Conservation (phyloP, 352 stramenopile genomes). For the Globisporangium apiculatum region DNA sequence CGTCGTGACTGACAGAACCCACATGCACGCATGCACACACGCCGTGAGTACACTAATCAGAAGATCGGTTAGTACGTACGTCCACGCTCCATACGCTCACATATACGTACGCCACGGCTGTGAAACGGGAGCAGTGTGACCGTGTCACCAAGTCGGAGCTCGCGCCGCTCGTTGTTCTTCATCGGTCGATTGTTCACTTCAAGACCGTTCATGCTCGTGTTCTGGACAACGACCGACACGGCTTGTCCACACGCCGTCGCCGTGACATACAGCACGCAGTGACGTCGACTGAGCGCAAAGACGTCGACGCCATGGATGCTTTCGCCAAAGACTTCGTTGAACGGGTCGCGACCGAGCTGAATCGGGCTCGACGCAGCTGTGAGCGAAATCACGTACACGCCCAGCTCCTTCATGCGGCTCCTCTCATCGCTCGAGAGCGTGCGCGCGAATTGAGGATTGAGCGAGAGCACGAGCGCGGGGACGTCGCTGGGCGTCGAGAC, state of each 20-base stretch:
- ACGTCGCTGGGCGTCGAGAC: constrained; percentile 19
- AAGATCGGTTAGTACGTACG: too few relatives aligned
- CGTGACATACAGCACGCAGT: constrained; percentile 59
- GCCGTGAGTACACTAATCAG: too few relatives aligned
- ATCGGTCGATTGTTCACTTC: constrained; percentile 48
- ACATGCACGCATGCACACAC: too few relatives aligned
- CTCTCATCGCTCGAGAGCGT: constrained; percentile 36
- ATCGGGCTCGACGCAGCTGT: constrained; percentile 18
- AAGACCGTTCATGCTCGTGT: constrained; percentile 69
- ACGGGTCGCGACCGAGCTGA: constrained; percentile 42
- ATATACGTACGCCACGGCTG: constrained; percentile 27
- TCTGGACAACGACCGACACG: constrained; percentile 48
- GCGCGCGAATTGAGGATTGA: constrained; percentile 32
- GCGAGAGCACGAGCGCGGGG: constrained; percentile 21
- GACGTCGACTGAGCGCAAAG: constrained; percentile 46
- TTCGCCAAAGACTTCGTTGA: constrained; percentile 59
- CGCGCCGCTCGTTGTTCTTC: constrained; percentile 30
- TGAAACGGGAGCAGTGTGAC: constrained; percentile 52
- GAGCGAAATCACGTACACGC: constrained; percentile 39
- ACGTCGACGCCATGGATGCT: constrained; percentile 49
- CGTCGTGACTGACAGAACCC: not conserved
- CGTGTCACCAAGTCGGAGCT: constrained; percentile 47
- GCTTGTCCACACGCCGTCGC: constrained; percentile 20
- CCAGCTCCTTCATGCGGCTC: constrained; percentile 35
- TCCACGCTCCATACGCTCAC: not conserved